Percentiles rank a stretch among this genome's conserved stretches.
phyloP scores from a whole-genome alignment of 306 rosid species.

The Parietaria judaica region DNA sequence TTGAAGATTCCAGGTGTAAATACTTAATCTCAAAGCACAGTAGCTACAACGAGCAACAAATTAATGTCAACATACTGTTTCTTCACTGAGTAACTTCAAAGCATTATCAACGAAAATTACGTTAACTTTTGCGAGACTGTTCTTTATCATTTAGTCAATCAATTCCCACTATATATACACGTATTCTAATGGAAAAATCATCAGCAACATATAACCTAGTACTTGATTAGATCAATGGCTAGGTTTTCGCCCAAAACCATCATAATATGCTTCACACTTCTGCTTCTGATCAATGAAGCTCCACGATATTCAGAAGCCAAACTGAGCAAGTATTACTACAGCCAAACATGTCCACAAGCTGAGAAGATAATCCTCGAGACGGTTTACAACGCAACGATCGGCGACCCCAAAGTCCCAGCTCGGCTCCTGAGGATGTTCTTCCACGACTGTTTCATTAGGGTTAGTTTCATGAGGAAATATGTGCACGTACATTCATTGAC shows the following conservation, averaged over 20 bases:
- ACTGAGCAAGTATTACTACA: conserved; percentile 35
- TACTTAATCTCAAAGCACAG: conserved; percentile 38
- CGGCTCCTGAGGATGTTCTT: conserved; percentile 66
- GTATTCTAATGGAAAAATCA: conserved; percentile 16
- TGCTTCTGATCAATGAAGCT: conserved; percentile 17
- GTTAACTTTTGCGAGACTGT: not conserved
- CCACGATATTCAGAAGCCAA: conserved; percentile 26
- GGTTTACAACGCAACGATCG: conserved; percentile 41
- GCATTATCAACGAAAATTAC: conserved; percentile 17
- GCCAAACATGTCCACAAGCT: conserved; percentile 45
- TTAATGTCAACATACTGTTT: conserved; percentile 20
- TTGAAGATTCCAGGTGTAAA: conserved; percentile 19
- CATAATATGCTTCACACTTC: conserved; percentile 14
- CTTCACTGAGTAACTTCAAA: conserved; percentile 53
- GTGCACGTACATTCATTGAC: too few relatives aligned
- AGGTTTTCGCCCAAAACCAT: conserved; percentile 15
- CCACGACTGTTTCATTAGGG: conserved; percentile 81
- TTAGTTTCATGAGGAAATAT: conserved; percentile 4
- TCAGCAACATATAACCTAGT: not conserved
- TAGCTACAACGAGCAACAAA: conserved; percentile 23
- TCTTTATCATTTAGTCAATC: not conserved
- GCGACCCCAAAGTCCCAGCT: conserved; percentile 63
- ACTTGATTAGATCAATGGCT: conserved; percentile 27
- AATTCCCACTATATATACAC: conserved; percentile 21
- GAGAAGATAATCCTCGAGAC: conserved; percentile 52